Percentiles rank a stretch among this genome's conserved stretches.
phyloP scores from a whole-genome alignment of 805 yeast species.

The Aciculoconidium aculeatum region DNA sequence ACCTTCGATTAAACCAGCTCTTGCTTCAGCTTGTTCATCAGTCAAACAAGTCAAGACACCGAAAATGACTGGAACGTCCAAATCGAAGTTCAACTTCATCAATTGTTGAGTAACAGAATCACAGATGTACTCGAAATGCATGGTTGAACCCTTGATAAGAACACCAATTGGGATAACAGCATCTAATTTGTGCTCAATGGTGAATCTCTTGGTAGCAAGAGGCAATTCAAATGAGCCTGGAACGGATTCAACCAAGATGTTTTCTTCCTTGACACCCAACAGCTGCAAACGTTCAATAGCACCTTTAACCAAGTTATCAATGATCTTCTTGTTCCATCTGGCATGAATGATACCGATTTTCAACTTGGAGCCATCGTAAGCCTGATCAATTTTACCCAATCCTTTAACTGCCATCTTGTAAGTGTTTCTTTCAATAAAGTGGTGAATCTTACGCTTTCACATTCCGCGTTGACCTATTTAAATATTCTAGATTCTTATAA shows the following conservation, averaged over 20 bases:
- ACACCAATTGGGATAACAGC: constrained; percentile 93
- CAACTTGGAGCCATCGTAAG: constrained; percentile 61
- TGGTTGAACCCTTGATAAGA: constrained; percentile 91
- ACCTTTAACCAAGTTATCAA: constrained; percentile 75
- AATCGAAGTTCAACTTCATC: constrained; percentile 71
- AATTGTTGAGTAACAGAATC: constrained; percentile 81
- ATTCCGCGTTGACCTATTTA: too few relatives aligned
- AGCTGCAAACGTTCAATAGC: constrained; percentile 54
- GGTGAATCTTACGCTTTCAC: too few relatives aligned
- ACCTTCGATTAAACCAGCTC: constrained; percentile 78
- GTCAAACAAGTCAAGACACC: constrained; percentile 92
- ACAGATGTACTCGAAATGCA: constrained; percentile 97
- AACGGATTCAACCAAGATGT: constrained; percentile 76
- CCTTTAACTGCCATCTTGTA: constrained; percentile 76
- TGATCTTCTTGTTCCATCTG: constrained; percentile 83
- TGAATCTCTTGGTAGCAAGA: constrained; percentile 58
- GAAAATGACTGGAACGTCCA: constrained; percentile 77
- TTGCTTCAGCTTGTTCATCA: constrained; percentile 85
- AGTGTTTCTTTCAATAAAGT: too few relatives aligned
- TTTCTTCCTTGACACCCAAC: constrained; percentile 68
- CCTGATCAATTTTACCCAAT: constrained; percentile 64
- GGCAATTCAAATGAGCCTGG: constrained; percentile 97
- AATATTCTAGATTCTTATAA: background rate
- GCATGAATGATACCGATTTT: constrained; percentile 89
- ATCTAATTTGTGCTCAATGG: constrained; percentile 52